These are phyloP conservation scores for Serendipita sp. DNA, from an alignment of 768 basidiomycete species.

Conservation along the genomic window DNA sequence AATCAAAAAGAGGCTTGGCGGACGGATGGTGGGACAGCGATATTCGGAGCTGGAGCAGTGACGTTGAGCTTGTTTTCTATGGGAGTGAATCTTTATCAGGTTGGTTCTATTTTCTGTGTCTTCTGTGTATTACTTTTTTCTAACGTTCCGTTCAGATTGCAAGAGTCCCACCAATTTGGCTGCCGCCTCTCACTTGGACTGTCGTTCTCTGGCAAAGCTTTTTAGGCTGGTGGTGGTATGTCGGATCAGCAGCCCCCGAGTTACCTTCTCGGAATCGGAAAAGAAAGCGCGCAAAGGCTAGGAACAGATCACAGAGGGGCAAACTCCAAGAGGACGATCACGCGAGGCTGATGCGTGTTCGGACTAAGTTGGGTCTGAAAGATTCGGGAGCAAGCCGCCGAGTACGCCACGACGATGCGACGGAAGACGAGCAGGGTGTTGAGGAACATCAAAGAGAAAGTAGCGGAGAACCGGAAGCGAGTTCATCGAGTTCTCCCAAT, in stretches of 20 bases:
- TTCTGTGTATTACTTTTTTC: slow-evolving; percentile 4
- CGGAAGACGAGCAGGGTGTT: too few species aligned
- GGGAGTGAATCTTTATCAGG: slow-evolving; percentile 32
- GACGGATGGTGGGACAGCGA: slow-evolving; percentile 89
- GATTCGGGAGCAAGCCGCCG: too few species aligned
- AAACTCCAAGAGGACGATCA: not conserved
- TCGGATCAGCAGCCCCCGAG: slow-evolving; percentile 39
- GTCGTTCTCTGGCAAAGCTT: slow-evolving; percentile 90
- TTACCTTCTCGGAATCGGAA: not conserved
- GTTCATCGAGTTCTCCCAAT: too few species aligned
- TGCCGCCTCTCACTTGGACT: slow-evolving; percentile 77
- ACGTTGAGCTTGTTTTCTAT: slow-evolving; percentile 69
- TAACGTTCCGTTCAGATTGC: slow-evolving; percentile 66
- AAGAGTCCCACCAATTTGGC: slow-evolving; percentile 81
- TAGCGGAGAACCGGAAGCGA: too few species aligned
- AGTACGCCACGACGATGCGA: too few species aligned
- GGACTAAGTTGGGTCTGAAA: not conserved
- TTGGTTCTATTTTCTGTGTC: not conserved
- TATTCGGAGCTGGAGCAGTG: slow-evolving; percentile 76
- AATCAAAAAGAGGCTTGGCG: slow-evolving; percentile 90
- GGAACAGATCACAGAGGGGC: not conserved
- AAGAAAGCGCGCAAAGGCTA: not conserved
- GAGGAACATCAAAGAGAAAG: too few species aligned
- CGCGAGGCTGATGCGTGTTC: not conserved
- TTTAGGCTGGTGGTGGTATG: slow-evolving; percentile 99